Base-by-base conservation (phyloP, 1,284 basidiomycete genomes). In the Malassezia sp. region DNA sequence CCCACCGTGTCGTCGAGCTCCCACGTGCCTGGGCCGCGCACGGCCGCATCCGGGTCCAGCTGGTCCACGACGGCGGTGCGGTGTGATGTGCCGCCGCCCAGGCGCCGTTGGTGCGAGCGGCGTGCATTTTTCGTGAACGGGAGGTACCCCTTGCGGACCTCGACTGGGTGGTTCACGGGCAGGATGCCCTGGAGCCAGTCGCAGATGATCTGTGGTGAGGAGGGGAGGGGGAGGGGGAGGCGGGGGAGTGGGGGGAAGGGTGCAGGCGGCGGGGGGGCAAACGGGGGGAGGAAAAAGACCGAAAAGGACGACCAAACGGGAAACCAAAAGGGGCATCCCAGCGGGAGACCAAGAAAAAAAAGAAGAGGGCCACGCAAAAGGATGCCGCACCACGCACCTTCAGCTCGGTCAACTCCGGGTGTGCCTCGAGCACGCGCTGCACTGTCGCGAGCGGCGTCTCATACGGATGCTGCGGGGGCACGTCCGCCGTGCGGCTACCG, bases 141-240 rank as follows among this genome's bases (percentile, higher is more conserved):
- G 26, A 59, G 52, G 37, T 70, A 70, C 23, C 67, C 67, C 31
- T 70, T 68, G 42, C 67, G 59, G 7, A 67, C 61, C 34, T 70
- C 67, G 17, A 67, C 59, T 14, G 59, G 44, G 33, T 65, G 60
- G 20, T 42, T 49, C 4, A 59, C 55, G 5, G 53, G 55, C 1
- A 62, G 53, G 14, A 58, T 50, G n/a, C 61, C 59, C 40, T 61
- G 59, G 15, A 70, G 54, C 65, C 65, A 70, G 31, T 67, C 61
- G 38, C 65, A 60, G 10, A 68, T 55, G 42, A 67, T 61, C 37
- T 46, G 24, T 12, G 24, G 24, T 42, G 15, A 31, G 24, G 34
- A n/a, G 9, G 17, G 15, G 17, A 21, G 20, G 3, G 30, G n/a
- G n/a, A n/a, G n/a, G n/a, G n/a, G n/a, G n/a, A n/a, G n/a, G n/a